Evolutionary conservation across 305 asterid genomes (phyloP), one percentile per base, ranked within the genome.

Genomic region (Fraxinus albicans): DNA sequence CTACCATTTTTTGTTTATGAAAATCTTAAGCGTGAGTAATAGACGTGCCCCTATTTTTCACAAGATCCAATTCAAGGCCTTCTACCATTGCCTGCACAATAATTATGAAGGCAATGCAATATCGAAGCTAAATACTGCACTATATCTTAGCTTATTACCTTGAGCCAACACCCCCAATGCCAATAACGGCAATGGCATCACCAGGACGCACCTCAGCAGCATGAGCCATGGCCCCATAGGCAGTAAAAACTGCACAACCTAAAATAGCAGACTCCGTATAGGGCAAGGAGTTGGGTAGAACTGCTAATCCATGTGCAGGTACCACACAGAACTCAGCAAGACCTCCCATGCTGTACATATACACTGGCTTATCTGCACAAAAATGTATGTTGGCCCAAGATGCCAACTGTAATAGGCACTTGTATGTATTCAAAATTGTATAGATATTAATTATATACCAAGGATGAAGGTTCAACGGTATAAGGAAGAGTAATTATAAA

Each of bases 271-370:
- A 96, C 86, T 96, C 99, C 60, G 95, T 88, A 83, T 94, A 96
- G 35, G 99, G 99, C 86, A 94, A 86, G 19, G 99, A 83, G 58
- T 89, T 83, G 25, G 98, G 99, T 33, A 96, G 91, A 87, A 85
- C 77, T 55, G 97, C 83, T 77, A 96, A 91, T 82, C 91, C 99
- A 82, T 94, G 88, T 44, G 98, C 99, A 79, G 99, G 99, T 70
- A 96, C 97, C 84, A 94, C 98, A 70, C 99, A 96, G 87, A 70
- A 96, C 88, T 96, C 99, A 74, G 99, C 99, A 78, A 96, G 98
- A 38, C 99, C 99, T 47, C 99, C 99, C 98, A 96, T 96, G 86
- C 99, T 96, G 85, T 94, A 96, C 99, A 96, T 94, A 84, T 96
- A 96, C 65, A 93, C 97, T 36, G 99, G 99, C 86, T 93, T 96